Percentiles rank a stretch among this genome's conserved stretches.
Evolutionary conservation across 768 basidiomycete genomes (phyloP).

Genomic region (Pulveroboletus sp.): DNA sequence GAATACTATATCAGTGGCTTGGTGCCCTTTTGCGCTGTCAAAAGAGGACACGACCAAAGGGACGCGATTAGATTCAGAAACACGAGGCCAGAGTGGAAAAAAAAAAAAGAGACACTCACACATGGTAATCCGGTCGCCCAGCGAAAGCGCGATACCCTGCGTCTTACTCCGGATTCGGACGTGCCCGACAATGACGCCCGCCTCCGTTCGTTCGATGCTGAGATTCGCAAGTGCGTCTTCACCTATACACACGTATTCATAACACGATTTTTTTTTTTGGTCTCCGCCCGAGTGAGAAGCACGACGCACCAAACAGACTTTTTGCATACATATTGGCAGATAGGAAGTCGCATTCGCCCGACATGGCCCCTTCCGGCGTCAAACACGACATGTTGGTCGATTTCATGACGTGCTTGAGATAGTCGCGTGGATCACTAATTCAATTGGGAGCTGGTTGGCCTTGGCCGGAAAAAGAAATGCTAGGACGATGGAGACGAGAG

Average conservation of each 20-base stretch:
- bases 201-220: conserved; percentile 82
- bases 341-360: conserved; percentile 95
- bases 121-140: conserved; percentile 85
- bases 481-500: too few relatives aligned
- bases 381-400: conserved; percentile 97
- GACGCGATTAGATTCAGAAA: too few relatives aligned
- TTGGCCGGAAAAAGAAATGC: background rate
- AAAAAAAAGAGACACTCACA: conserved; percentile 31
- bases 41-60: too few relatives aligned
- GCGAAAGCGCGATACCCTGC: conserved; percentile 90
- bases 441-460: background rate
- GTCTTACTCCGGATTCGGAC: conserved; percentile 97
- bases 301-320: conserved; percentile 78
- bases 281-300: background rate
- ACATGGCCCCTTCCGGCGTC: conserved; percentile 81
- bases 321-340: conserved; percentile 96
- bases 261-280: background rate
- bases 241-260: conserved; percentile 38
- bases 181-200: conserved; percentile 82
- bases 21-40: conserved; percentile 39
- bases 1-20: conserved; percentile 27
- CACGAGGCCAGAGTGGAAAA: too few relatives aligned
- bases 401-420: conserved; percentile 92
- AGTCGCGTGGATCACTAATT: conserved; percentile 74
- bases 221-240: conserved; percentile 96